Evolutionary conservation across 2,329 filamentous ascomycete species (phyloP), one percentile per base, ranked within the genome.

Genomic region (Biscogniauxia mediterranea): DNA sequence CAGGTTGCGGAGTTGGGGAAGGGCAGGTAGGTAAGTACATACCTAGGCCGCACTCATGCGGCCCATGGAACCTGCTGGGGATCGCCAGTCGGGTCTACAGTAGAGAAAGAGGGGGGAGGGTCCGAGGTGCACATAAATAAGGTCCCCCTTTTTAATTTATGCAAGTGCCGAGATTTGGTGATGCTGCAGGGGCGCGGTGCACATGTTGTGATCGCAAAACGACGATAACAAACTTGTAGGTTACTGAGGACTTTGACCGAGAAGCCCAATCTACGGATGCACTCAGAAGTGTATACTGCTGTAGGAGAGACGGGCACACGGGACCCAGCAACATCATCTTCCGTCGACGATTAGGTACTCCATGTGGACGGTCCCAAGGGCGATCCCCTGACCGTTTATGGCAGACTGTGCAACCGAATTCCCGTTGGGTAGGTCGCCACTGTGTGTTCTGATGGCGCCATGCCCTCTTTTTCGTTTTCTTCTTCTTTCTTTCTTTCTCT

Each of bases 141-240:
- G 46, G 54, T 49, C 19, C 65, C 64, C 63, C 28, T 32, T 62
- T 63, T 60, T 52, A 65, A 66, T 66, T 60, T 63, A 65, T 65
- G 63, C 65, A 65, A 64, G 60, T 65, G 63, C 63, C 65, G 63
- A 61, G 54, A 61, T 59, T 60, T 60, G 60, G 52, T 52, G 55
- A 55, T 63, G 23, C 64, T 32, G 28, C 28, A 32, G 11, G 28
- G 28, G 28, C 2, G 28, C 61, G 54, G 62, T 62, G 38, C 64
- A 13, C 23, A 56, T 57, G 23, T 62, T 60, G 57, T 56, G 57
- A 52, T 65, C 50, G 56, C 56, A 46, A 5, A 56, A 50, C 56
- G 50, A 26, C 50, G 19, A 21, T 52, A 52, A 26, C 50, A 17
- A 26, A 52, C 50, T 52, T 13, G 49, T 11, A 20, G 5, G 3